A percentile compares a stretch with the other conserved stretches of the same genome.
These are phyloP conservation scores for Salix arbutifolia DNA, from an alignment of 345 rosid species.

Conservation along the genomic window DNA sequence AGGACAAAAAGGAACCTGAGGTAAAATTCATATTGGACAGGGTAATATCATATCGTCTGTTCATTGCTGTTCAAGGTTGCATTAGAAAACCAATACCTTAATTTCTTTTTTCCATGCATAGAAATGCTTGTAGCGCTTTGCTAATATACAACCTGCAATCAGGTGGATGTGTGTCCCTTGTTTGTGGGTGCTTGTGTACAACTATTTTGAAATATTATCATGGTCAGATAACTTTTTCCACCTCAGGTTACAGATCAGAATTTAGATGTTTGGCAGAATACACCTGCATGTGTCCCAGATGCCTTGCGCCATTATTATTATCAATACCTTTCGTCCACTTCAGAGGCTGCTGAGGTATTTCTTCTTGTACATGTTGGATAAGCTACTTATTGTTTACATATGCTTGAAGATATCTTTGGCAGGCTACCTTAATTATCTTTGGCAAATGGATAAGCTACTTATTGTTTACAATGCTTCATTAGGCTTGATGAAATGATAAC, in stretches of 20 bases:
- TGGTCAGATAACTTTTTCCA: slow-evolving; percentile 16
- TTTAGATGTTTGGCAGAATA: slow-evolving; percentile 78
- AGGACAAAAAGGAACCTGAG: background rate
- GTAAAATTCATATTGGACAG: background rate
- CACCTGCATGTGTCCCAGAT: slow-evolving; percentile 84
- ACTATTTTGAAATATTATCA: background rate
- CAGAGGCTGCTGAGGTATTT: slow-evolving; percentile 91
- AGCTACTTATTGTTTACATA: slow-evolving; percentile 13
- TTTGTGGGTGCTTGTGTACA: background rate
- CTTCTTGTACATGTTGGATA: slow-evolving; percentile 13
- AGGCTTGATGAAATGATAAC: background rate
- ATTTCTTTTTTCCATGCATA: too few species aligned
- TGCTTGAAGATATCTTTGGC: background rate
- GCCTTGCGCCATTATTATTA: slow-evolving; percentile 93
- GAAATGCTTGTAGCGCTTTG: too few species aligned
- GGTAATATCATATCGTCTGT: background rate
- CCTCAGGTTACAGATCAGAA: slow-evolving; percentile 91
- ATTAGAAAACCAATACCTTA: too few species aligned
- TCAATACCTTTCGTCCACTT: slow-evolving; percentile 91
- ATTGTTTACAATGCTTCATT: background rate
- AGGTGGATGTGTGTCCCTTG: slow-evolving; percentile 5
- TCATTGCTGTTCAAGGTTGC: too few species aligned
- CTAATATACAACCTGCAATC: background rate
- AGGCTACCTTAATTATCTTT: background rate
- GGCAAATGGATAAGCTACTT: too few species aligned